Percentiles rank a stretch among this genome's conserved stretches.
These are phyloP conservation scores for Apophysomyces sp. DNA, from an alignment of 371 early-diverging fungal species.

Conservation along the genomic window DNA sequence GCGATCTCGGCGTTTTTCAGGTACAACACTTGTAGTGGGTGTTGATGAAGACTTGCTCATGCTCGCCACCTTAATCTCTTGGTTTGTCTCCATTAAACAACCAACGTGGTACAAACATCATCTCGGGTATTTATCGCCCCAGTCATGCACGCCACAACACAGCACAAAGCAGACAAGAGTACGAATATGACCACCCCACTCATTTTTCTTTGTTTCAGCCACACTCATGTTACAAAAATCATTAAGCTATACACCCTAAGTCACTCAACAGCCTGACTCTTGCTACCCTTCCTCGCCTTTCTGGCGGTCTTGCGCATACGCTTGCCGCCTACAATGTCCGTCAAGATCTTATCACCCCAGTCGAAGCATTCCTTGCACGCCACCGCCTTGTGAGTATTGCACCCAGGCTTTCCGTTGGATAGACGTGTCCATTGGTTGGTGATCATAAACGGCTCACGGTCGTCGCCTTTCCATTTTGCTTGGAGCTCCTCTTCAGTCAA, in stretches of 20 bases:
- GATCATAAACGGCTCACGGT: slow-evolving; percentile 36
- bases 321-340: slow-evolving; percentile 25
- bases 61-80: not conserved
- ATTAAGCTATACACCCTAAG: not conserved
- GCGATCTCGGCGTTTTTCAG: slow-evolving; percentile 21
- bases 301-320: not conserved
- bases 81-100: not conserved
- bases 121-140: not conserved
- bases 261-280: not conserved
- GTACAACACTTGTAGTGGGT: not conserved
- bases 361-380: slow-evolving; percentile 48
- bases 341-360: slow-evolving; percentile 41
- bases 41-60: not conserved
- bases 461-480: slow-evolving; percentile 50
- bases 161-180: not conserved
- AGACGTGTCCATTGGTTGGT: slow-evolving; percentile 14
- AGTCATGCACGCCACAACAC: not conserved
- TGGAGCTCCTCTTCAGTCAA: slow-evolving; percentile 31
- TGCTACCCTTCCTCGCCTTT: not conserved
- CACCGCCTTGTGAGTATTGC: slow-evolving; percentile 39
- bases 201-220: not conserved
- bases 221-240: not conserved
- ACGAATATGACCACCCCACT: not conserved
- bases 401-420: slow-evolving; percentile 44
- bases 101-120: not conserved